These are phyloP conservation scores for Amanita muscaria DNA, from an alignment of 768 basidiomycete genomes.

Conservation along the genomic window DNA sequence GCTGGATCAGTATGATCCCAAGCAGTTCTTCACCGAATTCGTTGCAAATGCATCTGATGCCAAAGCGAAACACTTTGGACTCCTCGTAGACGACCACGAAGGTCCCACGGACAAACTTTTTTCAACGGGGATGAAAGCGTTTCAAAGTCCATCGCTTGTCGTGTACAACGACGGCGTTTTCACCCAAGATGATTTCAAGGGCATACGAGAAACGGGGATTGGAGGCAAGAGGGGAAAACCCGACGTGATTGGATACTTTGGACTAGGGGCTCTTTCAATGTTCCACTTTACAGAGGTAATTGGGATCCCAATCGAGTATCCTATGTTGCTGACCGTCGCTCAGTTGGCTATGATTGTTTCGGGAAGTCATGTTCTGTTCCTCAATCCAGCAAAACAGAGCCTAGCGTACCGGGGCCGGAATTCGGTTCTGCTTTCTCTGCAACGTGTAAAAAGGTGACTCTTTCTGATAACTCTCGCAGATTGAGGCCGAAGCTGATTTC, in stretches of 20 bases:
- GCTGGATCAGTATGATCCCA: slow-evolving; percentile 31
- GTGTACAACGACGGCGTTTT: slow-evolving; percentile 38
- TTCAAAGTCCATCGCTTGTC: slow-evolving; percentile 30
- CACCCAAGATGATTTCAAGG: slow-evolving; percentile 33
- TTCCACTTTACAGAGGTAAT: slow-evolving; percentile 44
- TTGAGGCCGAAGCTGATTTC: background rate
- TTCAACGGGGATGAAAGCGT: slow-evolving; percentile 24
- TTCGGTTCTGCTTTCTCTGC: slow-evolving; percentile 24
- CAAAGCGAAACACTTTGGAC: slow-evolving; percentile 30
- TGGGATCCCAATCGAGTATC: background rate
- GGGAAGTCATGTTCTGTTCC: slow-evolving; percentile 24
- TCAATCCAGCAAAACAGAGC: slow-evolving; percentile 37
- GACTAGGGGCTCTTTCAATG: slow-evolving; percentile 42
- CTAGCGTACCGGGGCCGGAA: slow-evolving; percentile 28
- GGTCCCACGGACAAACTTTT: slow-evolving; percentile 16
- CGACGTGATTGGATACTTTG: slow-evolving; percentile 43
- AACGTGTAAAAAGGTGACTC: slow-evolving; percentile 25
- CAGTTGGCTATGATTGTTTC: slow-evolving; percentile 29
- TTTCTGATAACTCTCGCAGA: background rate
- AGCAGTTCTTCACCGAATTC: slow-evolving; percentile 40
- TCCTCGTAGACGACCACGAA: slow-evolving; percentile 29
- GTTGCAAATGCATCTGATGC: slow-evolving; percentile 49
- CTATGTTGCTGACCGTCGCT: background rate
- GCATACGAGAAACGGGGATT: slow-evolving; percentile 34
- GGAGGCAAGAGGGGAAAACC: slow-evolving; percentile 32